These are phyloP conservation scores for Sorghum bicolor DNA, from an alignment of 176 grass and related monocot species.

Conservation along the genomic window DNA sequence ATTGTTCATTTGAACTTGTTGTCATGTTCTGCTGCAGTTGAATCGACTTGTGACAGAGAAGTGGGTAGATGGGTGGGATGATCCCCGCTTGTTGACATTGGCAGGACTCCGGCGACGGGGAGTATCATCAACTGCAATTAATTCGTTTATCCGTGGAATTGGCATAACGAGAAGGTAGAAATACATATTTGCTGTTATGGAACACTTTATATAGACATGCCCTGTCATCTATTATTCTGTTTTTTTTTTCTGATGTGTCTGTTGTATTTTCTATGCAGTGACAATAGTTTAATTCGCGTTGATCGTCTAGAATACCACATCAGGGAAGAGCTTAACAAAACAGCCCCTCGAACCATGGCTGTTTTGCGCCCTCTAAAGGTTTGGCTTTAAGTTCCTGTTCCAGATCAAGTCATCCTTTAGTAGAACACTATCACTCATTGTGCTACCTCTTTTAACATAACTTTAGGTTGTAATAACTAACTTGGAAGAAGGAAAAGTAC, in stretches of 20 bases:
- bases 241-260: conserved; percentile 7
- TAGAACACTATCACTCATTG: conserved; percentile 16
- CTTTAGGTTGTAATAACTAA: conserved; percentile 92
- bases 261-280: conserved; percentile 57
- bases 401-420: background rate
- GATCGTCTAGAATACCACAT: conserved; percentile 96
- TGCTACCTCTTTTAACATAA: conserved; percentile 12
- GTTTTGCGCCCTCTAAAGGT: conserved; percentile 95
- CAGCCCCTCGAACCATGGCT: conserved; percentile 72
- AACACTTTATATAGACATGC: background rate
- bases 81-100: conserved; percentile 89
- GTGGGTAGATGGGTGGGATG: conserved; percentile 98
- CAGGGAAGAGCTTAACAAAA: conserved; percentile 96
- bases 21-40: conserved; percentile 46
- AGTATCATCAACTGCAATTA: conserved; percentile 84
- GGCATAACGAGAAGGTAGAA: conserved; percentile 98
- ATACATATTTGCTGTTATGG: background rate
- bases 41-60: conserved; percentile 93
- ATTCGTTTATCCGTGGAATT: conserved; percentile 92
- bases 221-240: background rate
- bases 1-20: background rate
- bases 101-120: conserved; percentile 82
- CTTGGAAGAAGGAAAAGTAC: conserved; percentile 68
- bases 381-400: conserved; percentile 24
- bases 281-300: conserved; percentile 88